Percentiles rank a stretch among this genome's conserved stretches.
These are phyloP conservation scores for Boletus reticulatus DNA, from an alignment of 768 basidiomycete genomes.

Conservation along the genomic window DNA sequence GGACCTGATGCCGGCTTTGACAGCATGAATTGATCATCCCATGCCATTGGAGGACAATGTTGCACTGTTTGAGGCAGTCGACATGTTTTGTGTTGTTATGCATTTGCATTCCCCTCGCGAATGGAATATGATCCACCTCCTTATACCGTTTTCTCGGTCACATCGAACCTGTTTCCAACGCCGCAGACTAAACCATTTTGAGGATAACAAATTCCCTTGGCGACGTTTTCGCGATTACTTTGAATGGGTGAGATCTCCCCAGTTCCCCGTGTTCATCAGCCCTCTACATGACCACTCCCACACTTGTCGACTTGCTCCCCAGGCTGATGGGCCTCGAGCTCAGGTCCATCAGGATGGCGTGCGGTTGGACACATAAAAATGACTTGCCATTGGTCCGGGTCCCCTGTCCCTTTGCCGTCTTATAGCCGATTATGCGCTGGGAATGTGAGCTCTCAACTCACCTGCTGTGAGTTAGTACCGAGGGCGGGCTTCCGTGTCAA, in stretches of 20 bases:
- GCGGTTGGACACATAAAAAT: background rate
- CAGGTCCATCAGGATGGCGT: background rate
- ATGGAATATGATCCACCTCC: background rate
- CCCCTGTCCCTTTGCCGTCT: background rate
- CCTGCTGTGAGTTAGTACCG: background rate
- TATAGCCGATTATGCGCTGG: background rate
- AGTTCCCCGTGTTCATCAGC: constrained; percentile 11
- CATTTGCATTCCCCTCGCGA: background rate
- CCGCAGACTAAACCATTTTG: constrained; percentile 17
- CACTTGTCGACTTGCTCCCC: constrained; percentile 4
- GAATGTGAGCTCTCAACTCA: background rate
- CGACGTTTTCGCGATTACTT: background rate
- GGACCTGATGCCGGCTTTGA: background rate
- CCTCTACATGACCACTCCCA: constrained; percentile 17
- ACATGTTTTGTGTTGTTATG: background rate
- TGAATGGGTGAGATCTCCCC: constrained; percentile 1
- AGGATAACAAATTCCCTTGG: constrained; percentile 10
- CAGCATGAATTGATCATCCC: background rate
- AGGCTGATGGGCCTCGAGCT: background rate
- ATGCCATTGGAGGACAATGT: background rate
- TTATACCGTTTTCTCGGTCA: background rate
- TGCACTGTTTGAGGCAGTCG: background rate
- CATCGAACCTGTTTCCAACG: constrained; percentile 1
- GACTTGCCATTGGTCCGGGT: background rate
- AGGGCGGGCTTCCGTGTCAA: background rate